Evolutionary conservation across 306 rosid genomes (phyloP).

Genomic region (Gynostemma pentaphyllum): DNA sequence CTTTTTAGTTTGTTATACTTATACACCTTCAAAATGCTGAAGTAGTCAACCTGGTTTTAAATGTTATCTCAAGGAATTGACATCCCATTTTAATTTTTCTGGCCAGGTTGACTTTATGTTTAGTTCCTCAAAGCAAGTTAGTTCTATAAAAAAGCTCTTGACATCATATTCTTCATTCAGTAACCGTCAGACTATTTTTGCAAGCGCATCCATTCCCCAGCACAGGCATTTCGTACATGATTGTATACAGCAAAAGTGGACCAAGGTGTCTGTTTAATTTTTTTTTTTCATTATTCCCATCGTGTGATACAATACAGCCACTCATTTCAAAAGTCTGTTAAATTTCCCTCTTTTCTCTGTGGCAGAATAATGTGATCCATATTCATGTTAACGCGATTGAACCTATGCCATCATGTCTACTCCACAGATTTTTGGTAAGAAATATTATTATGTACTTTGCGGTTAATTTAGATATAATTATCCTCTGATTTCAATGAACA

Average conservation of each 20-base stretch:
- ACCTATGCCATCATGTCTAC: constrained; percentile 76
- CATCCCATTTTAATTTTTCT: constrained; percentile 3
- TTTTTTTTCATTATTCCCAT: constrained; percentile 8
- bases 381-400: constrained; percentile 65
- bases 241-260: constrained; percentile 92
- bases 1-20: not conserved
- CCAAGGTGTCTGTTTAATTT: constrained; percentile 51
- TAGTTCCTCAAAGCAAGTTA: constrained; percentile 75
- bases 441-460: too few relatives aligned
- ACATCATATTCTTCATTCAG: constrained; percentile 59
- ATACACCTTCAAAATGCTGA: not conserved
- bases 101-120: constrained; percentile 87
- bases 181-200: constrained; percentile 80
- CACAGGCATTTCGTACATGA: constrained; percentile 73
- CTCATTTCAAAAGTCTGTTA: not conserved
- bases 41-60: not conserved
- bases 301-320: not conserved
- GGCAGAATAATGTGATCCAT: constrained; percentile 67
- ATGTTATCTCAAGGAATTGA: constrained; percentile 8
- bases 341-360: not conserved
- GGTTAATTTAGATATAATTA: not conserved
- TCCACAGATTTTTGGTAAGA: constrained; percentile 70
- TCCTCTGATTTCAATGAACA: not conserved
- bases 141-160: constrained; percentile 78
- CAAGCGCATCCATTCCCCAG: constrained; percentile 94